A percentile compares a stretch with the other conserved stretches of the same genome.
These are phyloP conservation scores for Linnemannia elongata DNA, from an alignment of 192 early-diverging fungal species.

Conservation along the genomic window DNA sequence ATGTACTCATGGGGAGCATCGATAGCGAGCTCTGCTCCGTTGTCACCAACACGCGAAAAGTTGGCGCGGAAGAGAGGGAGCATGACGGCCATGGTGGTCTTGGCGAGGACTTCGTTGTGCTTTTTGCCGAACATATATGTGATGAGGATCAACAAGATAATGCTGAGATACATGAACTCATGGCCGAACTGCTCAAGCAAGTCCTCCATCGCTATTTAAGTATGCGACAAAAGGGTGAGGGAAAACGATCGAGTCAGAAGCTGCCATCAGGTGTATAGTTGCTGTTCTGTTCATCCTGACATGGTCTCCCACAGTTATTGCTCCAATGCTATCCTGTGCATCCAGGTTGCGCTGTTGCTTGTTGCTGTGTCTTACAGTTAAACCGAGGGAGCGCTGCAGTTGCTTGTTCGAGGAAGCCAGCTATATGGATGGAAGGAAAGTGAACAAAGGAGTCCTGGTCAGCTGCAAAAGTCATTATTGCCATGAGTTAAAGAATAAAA, in stretches of 20 bases:
- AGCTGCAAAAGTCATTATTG: background rate
- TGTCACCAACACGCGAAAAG: slow-evolving; percentile 53
- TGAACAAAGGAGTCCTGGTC: background rate
- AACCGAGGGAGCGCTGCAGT: slow-evolving; percentile 5
- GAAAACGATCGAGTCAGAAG: too few relatives aligned
- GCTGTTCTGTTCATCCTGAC: background rate
- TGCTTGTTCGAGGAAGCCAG: slow-evolving; percentile 7
- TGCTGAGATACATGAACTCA: slow-evolving; percentile 36
- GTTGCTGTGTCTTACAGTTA: slow-evolving; percentile 17
- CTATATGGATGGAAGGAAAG: background rate
- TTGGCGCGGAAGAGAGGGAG: slow-evolving; percentile 51
- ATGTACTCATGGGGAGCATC: slow-evolving; percentile 55
- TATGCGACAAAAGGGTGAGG: background rate
- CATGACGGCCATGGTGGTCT: slow-evolving; percentile 58
- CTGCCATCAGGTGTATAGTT: background rate
- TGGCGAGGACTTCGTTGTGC: slow-evolving; percentile 51
- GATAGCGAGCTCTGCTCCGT: slow-evolving; percentile 52
- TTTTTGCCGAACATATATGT: slow-evolving; percentile 43
- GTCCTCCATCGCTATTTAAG: slow-evolving; percentile 25
- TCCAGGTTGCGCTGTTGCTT: background rate
- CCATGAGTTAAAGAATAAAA: background rate
- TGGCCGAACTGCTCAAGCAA: slow-evolving; percentile 24
- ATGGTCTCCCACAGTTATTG: background rate
- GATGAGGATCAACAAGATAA: slow-evolving; percentile 38
- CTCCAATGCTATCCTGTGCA: background rate